phyloP scores from a whole-genome alignment of 352 stramenopile species.

The Pythium guiyangense region DNA sequence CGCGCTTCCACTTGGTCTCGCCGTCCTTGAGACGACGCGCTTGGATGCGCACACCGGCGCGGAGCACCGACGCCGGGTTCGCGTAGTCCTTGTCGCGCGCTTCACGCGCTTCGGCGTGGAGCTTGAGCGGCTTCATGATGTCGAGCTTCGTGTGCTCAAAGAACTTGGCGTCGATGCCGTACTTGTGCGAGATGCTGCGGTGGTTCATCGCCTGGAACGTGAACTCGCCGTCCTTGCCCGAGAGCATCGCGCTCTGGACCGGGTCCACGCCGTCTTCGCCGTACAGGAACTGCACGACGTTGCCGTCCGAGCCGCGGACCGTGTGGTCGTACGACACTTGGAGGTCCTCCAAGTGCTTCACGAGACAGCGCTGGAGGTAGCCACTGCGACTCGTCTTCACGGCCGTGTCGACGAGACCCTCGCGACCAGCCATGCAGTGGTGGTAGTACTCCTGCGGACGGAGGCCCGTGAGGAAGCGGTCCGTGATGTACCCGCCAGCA shows the following conservation, averaged over 20 bases:
- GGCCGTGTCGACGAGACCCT: conserved; percentile 98
- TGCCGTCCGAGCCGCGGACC: conserved; percentile 96
- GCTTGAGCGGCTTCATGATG: conserved; percentile 80
- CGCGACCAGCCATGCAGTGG: conserved; percentile 99
- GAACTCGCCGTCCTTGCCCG: conserved; percentile 91
- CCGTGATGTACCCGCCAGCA: conserved; percentile 98
- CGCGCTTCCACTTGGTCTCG: conserved; percentile 85
- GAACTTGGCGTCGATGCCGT: conserved; percentile 86
- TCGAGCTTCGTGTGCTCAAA: conserved; percentile 89
- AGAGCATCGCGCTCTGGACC: conserved; percentile 93
- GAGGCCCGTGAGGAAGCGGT: conserved; percentile 98
- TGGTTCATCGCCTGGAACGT: conserved; percentile 97
- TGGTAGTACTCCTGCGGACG: conserved; percentile 99
- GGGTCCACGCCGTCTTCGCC: conserved; percentile 99
- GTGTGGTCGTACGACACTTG: conserved; percentile 99
- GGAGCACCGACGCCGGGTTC: conserved; percentile 31
- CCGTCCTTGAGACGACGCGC: conserved; percentile 69
- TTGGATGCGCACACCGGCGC: conserved; percentile 52
- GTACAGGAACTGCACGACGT: conserved; percentile 99
- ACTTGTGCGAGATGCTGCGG: conserved; percentile 93
- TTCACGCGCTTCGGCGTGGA: conserved; percentile 64
- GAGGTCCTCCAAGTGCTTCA: conserved; percentile 98
- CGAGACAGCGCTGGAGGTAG: conserved; percentile 99
- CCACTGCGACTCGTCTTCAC: conserved; percentile 99
- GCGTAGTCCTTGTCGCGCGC: conserved; percentile 44